Evolutionary conservation across 2,329 filamentous ascomycete species (phyloP).

Genomic region (Diaporthe citri): DNA sequence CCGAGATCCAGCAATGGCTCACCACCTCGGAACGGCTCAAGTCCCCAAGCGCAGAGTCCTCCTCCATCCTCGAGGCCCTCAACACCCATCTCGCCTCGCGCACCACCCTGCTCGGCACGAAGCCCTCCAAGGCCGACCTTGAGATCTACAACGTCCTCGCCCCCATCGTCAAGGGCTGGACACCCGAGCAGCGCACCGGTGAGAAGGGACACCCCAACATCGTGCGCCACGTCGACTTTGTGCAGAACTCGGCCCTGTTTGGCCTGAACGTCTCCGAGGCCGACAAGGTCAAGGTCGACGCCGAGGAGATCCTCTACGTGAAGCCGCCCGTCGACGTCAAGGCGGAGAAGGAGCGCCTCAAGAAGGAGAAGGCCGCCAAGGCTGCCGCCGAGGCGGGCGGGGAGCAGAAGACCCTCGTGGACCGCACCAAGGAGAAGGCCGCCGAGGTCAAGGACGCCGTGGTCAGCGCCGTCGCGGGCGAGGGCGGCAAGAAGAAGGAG

Average conservation of each 20-base stretch:
- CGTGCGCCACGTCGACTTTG: conserved; percentile 91
- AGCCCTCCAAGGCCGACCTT: conserved; percentile 89
- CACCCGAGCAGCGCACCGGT: conserved; percentile 87
- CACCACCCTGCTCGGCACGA: conserved; percentile 89
- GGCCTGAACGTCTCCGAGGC: conserved; percentile 76
- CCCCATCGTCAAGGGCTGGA: conserved; percentile 83
- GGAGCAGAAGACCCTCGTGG: conserved; percentile 64
- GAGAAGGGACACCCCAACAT: conserved; percentile 91
- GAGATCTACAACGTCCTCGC: conserved; percentile 85
- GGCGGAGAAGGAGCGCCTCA: conserved; percentile 95
- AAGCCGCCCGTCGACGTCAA: conserved; percentile 92
- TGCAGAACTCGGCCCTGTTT: conserved; percentile 87
- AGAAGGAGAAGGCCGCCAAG: conserved; percentile 90
- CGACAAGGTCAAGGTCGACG: conserved; percentile 84
- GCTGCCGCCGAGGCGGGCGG: conserved; percentile 66
- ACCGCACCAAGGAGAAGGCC: conserved; percentile 72
- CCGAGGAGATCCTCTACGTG: conserved; percentile 84
- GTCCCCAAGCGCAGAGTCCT: conserved; percentile 55
- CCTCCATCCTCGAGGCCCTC: conserved; percentile 80
- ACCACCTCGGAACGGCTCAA: conserved; percentile 80
- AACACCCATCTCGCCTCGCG: conserved; percentile 90
- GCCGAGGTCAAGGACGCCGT: conserved; percentile 62
- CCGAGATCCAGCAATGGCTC: conserved; percentile 91
- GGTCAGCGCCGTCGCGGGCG: conserved; percentile 56
- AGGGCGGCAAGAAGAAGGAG: conserved; percentile 87